Conservation (phyloP, 192 early-diverging fungal species). For the Jimgerdemannia flammicorona region DNA sequence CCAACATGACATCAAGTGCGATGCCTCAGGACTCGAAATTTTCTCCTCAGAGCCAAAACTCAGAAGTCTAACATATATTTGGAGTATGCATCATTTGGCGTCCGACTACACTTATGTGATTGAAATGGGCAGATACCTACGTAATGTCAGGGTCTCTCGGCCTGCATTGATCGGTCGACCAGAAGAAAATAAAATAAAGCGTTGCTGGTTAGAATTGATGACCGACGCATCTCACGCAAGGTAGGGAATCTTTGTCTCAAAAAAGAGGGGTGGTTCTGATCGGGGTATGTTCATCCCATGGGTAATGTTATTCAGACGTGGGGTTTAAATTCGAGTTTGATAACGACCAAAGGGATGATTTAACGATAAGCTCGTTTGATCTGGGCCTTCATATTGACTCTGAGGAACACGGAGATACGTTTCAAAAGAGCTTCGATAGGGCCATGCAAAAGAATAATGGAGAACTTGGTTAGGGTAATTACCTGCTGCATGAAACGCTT, state of each 20-base stretch:
- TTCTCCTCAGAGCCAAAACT: not conserved
- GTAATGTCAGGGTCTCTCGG: not conserved
- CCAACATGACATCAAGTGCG: too few relatives aligned
- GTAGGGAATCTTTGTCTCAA: not conserved
- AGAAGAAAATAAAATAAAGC: not conserved
- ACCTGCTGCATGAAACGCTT: not conserved
- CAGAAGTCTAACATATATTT: conserved; percentile 3
- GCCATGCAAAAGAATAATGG: not conserved
- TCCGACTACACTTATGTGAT: not conserved
- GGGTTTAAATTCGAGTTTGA: too few relatives aligned
- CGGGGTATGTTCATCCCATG: not conserved
- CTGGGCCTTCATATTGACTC: conserved; percentile 1
- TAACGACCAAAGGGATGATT: too few relatives aligned
- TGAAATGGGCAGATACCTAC: not conserved
- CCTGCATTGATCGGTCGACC: not conserved
- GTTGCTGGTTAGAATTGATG: too few relatives aligned
- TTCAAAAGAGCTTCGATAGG: not conserved
- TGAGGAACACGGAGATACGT: not conserved
- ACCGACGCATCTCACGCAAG: not conserved
- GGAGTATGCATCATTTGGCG: not conserved
- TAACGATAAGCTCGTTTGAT: not conserved
- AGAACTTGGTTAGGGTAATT: not conserved
- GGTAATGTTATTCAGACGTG: not conserved
- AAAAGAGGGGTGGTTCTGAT: not conserved
- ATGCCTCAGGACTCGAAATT: too few relatives aligned